Conservation (phyloP, 225 moss, liverwort and hornwort genomes). For the Marchantia polymorpha region DNA sequence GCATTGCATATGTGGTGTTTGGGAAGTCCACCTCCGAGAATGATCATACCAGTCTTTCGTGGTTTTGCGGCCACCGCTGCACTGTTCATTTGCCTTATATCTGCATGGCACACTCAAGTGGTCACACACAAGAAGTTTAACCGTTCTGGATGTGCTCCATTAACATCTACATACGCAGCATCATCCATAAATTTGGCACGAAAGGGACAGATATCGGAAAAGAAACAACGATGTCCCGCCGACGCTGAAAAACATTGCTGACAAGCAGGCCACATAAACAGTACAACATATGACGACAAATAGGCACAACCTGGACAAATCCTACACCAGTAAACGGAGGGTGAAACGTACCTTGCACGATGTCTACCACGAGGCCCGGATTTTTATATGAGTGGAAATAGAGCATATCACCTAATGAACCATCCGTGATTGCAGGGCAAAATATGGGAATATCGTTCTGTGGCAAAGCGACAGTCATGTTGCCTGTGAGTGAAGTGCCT, state of each 20-base stretch:
- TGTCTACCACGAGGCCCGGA: slow-evolving; percentile 87
- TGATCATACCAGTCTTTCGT: slow-evolving; percentile 78
- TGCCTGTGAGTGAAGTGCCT: not conserved
- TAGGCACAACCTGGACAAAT: not conserved
- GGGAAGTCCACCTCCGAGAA: slow-evolving; percentile 89
- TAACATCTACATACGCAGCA: too few relatives aligned
- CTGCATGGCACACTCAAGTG: slow-evolving; percentile 40
- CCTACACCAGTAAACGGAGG: not conserved
- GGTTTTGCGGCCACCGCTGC: slow-evolving; percentile 70
- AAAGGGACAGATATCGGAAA: too few relatives aligned
- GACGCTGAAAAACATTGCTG: too few relatives aligned
- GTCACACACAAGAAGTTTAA: not conserved
- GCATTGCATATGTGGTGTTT: slow-evolving; percentile 99
- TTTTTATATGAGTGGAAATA: slow-evolving; percentile 89
- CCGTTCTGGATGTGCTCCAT: not conserved
- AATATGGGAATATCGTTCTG: slow-evolving; percentile 88
- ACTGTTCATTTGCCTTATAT: slow-evolving; percentile 77
- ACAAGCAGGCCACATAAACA: not conserved
- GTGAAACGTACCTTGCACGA: slow-evolving; percentile 37
- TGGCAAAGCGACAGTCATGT: not conserved
- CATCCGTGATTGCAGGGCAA: slow-evolving; percentile 96
- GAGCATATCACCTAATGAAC: slow-evolving; percentile 96
- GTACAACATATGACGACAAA: not conserved
- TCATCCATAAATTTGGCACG: too few relatives aligned
- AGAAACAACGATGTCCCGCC: too few relatives aligned